Base-by-base conservation (phyloP, 2,329 filamentous ascomycete species). In the Sporothrix curviconia region DNA sequence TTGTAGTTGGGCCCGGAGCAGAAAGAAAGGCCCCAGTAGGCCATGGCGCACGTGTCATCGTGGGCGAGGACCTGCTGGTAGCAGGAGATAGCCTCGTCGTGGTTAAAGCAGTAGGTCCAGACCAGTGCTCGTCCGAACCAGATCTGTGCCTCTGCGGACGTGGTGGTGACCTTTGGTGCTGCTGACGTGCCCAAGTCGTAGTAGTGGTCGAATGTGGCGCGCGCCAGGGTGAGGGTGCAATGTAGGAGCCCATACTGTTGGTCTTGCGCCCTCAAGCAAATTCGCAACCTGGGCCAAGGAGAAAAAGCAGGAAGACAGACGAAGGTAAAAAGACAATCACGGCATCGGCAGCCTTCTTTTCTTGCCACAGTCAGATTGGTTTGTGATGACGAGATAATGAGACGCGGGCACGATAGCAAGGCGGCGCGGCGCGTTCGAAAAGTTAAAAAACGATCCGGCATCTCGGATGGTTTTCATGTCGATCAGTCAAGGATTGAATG, bases 61-160 rank as follows among this genome's bases (percentile, higher is more conserved):
- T 73, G 66, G 1, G 69, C 67, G 32, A 82, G 77, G n/a, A 83
- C 84, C 8, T 73, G 71, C 63, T 83, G 72, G 64, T 89, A 89
- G 70, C 86, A 89, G 40, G 71, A 71, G 4, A 77, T 78, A 0
- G 85, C 80, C 67, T 90, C 87, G 62, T 86, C 84, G 65, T 90
- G 87, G 66, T 91, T 90, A 74, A 92, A 92, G 22, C 76, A 85
- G 68, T 87, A 91, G 43, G 76, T 78, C 87, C 87, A 91, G 22
- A 84, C 74, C n/a, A 91, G 72, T 2, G 86, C 87, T 3, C 86
- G 81, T 66, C 86, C 76, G 67, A 89, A 90, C 87, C 87, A 91
- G 7, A 64, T 72, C 65, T 87, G 82, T 15, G 56, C 56, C 6
- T 46, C 50, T 12, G 22, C 9, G 7, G 56, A 58, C 50, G 15